A percentile compares a stretch with the other conserved stretches of the same genome.
These are phyloP conservation scores for Lasiodiplodia theobromae DNA, from an alignment of 2,329 filamentous ascomycete genomes.

Conservation along the genomic window DNA sequence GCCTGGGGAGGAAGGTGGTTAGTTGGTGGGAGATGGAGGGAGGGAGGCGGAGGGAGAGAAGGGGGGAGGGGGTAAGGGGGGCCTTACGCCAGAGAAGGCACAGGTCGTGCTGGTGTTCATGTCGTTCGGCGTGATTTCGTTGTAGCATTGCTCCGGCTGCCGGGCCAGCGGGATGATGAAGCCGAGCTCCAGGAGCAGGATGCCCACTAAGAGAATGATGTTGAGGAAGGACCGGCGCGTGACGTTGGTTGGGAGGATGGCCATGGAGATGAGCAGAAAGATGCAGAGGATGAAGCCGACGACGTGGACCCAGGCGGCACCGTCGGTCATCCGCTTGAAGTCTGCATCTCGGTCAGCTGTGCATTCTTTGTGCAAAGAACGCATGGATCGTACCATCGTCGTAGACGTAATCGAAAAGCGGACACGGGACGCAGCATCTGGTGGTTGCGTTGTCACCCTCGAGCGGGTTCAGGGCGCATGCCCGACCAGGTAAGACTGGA, in stretches of 20 bases:
- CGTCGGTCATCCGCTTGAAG: conserved; percentile 59
- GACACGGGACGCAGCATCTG: conserved; percentile 82
- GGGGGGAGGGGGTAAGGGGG: conserved; percentile 42
- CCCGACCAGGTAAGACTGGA: conserved; percentile 35
- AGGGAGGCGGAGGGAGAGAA: conserved; percentile 62
- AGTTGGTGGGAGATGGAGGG: conserved; percentile 53
- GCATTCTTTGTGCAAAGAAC: not conserved
- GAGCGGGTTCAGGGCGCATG: conserved; percentile 38
- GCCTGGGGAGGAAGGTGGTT: conserved; percentile 30
- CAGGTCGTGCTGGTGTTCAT: conserved; percentile 85
- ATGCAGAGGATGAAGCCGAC: conserved; percentile 73
- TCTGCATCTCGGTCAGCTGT: conserved; percentile 32
- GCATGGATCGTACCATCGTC: conserved; percentile 54
- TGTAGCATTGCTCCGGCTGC: conserved; percentile 81
- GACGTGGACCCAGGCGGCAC: conserved; percentile 73
- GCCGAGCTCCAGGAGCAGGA: conserved; percentile 84
- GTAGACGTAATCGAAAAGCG: conserved; percentile 76
- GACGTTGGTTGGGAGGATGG: conserved; percentile 81
- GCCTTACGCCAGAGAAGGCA: conserved; percentile 79
- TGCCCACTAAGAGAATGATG: conserved; percentile 79
- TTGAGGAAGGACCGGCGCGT: conserved; percentile 93
- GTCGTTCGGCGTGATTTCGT: conserved; percentile 90
- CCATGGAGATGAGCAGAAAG: conserved; percentile 84
- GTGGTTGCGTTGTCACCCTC: conserved; percentile 24
- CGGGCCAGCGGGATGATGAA: conserved; percentile 88